Base-by-base conservation (phyloP, 108 stramenopile species). In the Mediolabrus comicus region DNA sequence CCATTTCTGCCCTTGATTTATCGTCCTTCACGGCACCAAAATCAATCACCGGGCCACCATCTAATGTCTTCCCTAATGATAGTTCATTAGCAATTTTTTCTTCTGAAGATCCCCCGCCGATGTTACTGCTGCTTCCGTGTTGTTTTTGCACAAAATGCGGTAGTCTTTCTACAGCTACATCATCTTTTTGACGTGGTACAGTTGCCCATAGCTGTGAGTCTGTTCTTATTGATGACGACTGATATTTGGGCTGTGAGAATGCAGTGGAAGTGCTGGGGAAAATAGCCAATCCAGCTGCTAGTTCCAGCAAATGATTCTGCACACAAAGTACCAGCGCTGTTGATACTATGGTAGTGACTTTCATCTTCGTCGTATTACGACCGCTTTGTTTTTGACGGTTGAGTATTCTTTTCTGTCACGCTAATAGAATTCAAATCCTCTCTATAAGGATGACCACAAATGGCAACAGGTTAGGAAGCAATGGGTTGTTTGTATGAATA, bases 21-120 rank as follows among this genome's bases (percentile, higher is more conserved):
- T 80, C 66, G 53, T 86, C 90, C 62, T 88, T 89, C 59, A 91
- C 84, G 28, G 88, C 79, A 27, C 74, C 83, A 64, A 94, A 94
- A 51, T 94, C 93, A 59, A 94, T 88, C 13, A 94, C 89, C 27
- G 85, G 82, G 2, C 92, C 92, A 26, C 86, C 89, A 54, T 91
- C 89, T 7, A 94, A 61, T 11, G 84, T 77, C 25, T 76, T 82
- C 9, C 92, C 92, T 8, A 72, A 63, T 3, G 85, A 75, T 58
- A 91, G 14, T 62, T 91, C 86, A 28, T 70, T 72, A 69, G 72
- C 73, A 35, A 86, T 86, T 69, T 90, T 83, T 46, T 80, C 74
- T 14, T 77, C 62, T 6, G 78, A 74, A n/a, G n/a, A n/a, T n/a
- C n/a, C n/a, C 54, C 78, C 38, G 56, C 81, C 72, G 28, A 56